phyloP scores from a whole-genome alignment of 129 eudicot species.

The Glebionis coronaria region DNA sequence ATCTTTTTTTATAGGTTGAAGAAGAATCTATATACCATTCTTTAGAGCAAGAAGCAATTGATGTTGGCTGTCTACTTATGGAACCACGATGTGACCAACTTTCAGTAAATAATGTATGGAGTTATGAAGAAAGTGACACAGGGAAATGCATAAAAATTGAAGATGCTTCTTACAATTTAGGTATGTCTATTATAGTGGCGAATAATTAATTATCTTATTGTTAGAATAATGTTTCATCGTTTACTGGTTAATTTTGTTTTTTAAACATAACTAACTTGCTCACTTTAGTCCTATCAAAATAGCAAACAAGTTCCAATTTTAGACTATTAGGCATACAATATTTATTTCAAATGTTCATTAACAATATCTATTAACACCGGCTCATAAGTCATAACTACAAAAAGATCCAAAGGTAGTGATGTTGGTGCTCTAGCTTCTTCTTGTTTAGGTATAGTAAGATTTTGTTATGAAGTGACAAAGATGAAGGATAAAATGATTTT shows the following conservation, averaged over 20 bases:
- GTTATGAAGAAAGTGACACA: conserved; percentile 44
- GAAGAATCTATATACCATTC: conserved; percentile 46
- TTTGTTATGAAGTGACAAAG: no score
- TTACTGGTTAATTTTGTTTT: neutral
- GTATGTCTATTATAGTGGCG: conserved; percentile 26
- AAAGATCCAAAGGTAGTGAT: neutral
- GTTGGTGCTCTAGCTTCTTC: neutral
- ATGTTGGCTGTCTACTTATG: conserved; percentile 58
- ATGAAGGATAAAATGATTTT: no score
- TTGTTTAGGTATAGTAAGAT: conserved; percentile 8
- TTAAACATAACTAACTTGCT: conserved; percentile 8
- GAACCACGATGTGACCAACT: conserved; percentile 58
- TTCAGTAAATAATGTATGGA: conserved; percentile 53
- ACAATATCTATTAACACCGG: neutral
- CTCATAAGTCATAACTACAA: neutral
- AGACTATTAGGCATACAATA: no score
- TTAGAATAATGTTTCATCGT: neutral
- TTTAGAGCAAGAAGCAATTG: conserved; percentile 56
- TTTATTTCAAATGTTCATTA: neutral
- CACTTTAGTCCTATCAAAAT: neutral
- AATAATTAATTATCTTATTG: conserved; percentile 10
- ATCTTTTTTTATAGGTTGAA: conserved; percentile 37
- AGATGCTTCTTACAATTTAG: conserved; percentile 36
- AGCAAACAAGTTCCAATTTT: conserved; percentile 1
- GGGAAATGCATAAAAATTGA: conserved; percentile 37